Evolutionary conservation across 345 rosid species (phyloP).

Genomic region (Litchi chinensis): DNA sequence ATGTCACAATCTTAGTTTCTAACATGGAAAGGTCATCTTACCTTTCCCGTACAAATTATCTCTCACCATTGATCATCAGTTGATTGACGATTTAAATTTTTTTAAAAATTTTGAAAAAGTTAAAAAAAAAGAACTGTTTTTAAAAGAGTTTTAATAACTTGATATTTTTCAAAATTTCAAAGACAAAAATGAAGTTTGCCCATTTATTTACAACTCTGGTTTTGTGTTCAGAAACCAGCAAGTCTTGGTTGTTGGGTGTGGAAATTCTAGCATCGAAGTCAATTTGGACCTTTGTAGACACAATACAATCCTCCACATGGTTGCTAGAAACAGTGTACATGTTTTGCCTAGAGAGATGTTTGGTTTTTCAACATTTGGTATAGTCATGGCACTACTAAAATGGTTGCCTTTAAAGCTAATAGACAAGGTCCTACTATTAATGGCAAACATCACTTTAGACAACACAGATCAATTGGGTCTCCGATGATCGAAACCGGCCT

Average conservation of each 20-base stretch:
- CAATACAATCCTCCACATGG: conserved; percentile 62
- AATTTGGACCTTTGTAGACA: conserved; percentile 59
- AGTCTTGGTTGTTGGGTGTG: conserved; percentile 79
- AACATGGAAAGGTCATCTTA: no score
- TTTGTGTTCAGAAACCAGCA: neutral
- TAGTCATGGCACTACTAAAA: conserved; percentile 75
- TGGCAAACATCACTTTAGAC: conserved; percentile 55
- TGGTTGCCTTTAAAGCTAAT: conserved; percentile 76
- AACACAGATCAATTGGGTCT: conserved; percentile 74
- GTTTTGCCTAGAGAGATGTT: conserved; percentile 86
- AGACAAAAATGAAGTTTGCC: no score
- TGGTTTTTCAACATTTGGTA: conserved; percentile 77
- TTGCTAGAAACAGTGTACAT: conserved; percentile 56
- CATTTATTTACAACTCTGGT: conserved; percentile 56
- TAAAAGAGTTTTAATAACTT: no score
- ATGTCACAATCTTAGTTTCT: no score
- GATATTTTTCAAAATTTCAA: no score
- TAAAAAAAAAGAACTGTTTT: no score
- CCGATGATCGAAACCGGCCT: conserved; percentile 88
- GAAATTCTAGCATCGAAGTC: conserved; percentile 92
- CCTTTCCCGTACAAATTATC: no score
- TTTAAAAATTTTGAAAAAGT: no score
- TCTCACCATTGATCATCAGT: no score
- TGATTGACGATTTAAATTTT: no score
- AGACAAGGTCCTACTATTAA: conserved; percentile 55